A percentile compares a stretch with the other conserved stretches of the same genome.
phyloP scores from a whole-genome alignment of 2,329 filamentous ascomycete genomes.

The Arachnopeziza araneosa region DNA sequence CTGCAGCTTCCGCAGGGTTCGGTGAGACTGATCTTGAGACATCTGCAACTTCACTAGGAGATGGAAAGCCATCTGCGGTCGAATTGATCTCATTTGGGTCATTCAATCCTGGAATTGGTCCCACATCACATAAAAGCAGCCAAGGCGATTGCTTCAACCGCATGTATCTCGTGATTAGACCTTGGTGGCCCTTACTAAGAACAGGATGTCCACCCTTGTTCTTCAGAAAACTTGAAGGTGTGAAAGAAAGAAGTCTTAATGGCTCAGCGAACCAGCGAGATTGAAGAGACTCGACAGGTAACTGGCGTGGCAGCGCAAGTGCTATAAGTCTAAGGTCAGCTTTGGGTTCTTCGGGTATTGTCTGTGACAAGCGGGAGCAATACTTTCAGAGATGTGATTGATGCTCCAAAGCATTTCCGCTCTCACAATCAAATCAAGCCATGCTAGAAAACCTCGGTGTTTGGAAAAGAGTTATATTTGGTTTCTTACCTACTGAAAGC shows the following conservation, averaged over 20 bases:
- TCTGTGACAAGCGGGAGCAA: constrained; percentile 13
- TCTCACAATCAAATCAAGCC: constrained; percentile 10
- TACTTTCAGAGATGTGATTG: constrained; percentile 25
- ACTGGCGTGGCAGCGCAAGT: constrained; percentile 50
- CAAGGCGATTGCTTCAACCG: constrained; percentile 57
- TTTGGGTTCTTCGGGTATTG: neutral
- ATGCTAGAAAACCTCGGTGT: constrained; percentile 14
- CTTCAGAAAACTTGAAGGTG: constrained; percentile 47
- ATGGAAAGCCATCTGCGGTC: constrained; percentile 29
- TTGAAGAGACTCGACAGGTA: constrained; percentile 56
- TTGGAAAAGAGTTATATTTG: constrained; percentile 24
- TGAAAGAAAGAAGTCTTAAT: constrained; percentile 54
- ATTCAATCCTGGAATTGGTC: constrained; percentile 39
- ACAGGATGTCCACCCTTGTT: constrained; percentile 58
- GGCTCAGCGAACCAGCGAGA: constrained; percentile 66
- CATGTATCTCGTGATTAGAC: constrained; percentile 57
- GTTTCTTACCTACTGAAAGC: constrained; percentile 73
- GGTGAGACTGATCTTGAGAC: constrained; percentile 31
- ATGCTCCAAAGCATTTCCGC: constrained; percentile 25
- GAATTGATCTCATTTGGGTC: constrained; percentile 25
- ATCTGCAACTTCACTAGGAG: constrained; percentile 39
- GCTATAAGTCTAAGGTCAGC: constrained; percentile 23
- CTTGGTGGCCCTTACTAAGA: constrained; percentile 56
- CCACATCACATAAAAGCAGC: constrained; percentile 58
- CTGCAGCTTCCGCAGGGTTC: constrained; percentile 65